Evolutionary conservation across 2,329 filamentous ascomycete genomes (phyloP), one percentile per base, ranked within the genome.

Genomic region (Aspergillus puulaauensis): DNA sequence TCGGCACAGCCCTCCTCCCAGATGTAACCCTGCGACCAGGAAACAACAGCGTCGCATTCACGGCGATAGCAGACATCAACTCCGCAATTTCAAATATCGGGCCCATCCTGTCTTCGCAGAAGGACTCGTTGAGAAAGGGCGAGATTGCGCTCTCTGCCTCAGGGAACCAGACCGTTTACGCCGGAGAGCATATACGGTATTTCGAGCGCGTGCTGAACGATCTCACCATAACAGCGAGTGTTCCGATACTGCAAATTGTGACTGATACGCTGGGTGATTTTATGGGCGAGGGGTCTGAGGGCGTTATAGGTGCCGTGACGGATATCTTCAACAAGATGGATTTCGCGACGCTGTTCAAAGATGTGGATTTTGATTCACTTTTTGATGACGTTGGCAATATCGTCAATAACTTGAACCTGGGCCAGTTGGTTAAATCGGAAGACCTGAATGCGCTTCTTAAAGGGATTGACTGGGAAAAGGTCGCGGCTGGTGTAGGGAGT

Each of bases 141-240:
- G 70, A 74, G n/a, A 65, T 82, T 21, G 68, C 73, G 58, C 66
- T 82, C 43, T 74, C 72, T 47, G 73, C 75, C 4, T 73, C 73
- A 0, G 79, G 79, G 3, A 80, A 80, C 49, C 57, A 71, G 1
- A 78, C 78, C 1, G 62, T 75, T 0, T 71, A 77, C 43, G 72
- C 80, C 37, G 79, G 79, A 3, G 17, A 76, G 57, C 77, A 75
- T 56, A 77, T 82, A 46, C 61, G 65, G 1, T 82, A 77, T 52
- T 63, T 79, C n/a, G 79, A 82, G 55, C 64, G 71, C 1, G 72
- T 82, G 7, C 65, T 82, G 40, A 76, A 76, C 57, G 69, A 67
- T 0, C 74, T 77, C 41, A 69, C 64, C 1, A 67, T 82, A 6
- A 60, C 67, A 0, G 68, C 76, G 7, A 64, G 65, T 0, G 64